Evolutionary conservation across 257 asterid genomes (phyloP).

Genomic region (Primulina huaijiensis): DNA sequence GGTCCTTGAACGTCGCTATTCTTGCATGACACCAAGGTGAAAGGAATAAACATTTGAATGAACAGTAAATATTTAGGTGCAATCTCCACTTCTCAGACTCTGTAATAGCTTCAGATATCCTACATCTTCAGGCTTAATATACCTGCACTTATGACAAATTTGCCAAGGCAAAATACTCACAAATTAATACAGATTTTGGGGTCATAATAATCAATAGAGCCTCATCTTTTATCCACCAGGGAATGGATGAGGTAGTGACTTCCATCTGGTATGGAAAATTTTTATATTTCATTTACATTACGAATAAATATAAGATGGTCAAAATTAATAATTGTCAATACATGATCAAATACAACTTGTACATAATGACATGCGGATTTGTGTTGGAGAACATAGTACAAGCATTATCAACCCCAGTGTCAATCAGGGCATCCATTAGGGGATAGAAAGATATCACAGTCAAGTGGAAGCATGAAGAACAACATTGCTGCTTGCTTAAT

Average conservation of each 20-base stretch:
- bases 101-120: conserved; percentile 74
- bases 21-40: background rate
- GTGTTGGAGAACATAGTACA: background rate
- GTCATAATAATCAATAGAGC: background rate
- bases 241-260: background rate
- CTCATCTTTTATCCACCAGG: no score
- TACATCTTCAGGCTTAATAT: conserved; percentile 66
- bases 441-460: background rate
- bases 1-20: background rate
- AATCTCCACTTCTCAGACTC: conserved; percentile 70
- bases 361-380: background rate
- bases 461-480: background rate
- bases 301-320: background rate
- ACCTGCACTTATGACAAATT: conserved; percentile 39
- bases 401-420: no score
- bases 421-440: background rate
- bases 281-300: no score
- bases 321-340: background rate
- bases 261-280: background rate
- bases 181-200: background rate
- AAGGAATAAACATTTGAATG: background rate
- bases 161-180: background rate
- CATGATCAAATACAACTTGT: background rate
- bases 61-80: conserved; percentile 38
- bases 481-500: background rate